Evolutionary conservation across 805 yeast species (phyloP), one percentile per base, ranked within the genome.

Genomic region (Suhomyces vadensis): DNA sequence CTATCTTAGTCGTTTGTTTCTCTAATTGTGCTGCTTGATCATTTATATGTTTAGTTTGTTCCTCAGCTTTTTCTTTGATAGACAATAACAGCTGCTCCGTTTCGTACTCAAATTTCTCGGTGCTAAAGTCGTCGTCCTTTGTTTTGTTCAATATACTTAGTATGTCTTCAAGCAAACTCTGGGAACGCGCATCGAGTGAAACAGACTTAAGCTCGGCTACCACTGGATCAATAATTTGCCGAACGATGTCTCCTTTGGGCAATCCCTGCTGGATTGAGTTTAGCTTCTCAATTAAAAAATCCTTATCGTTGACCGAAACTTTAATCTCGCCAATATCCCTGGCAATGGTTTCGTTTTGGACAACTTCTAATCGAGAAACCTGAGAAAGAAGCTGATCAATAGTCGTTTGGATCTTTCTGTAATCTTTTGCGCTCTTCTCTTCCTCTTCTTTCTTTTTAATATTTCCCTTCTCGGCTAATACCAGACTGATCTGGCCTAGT

Each of bases 141-240:
- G 33, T 20, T 13, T 38, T 38, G 13, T 24, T 23, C 31, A 43
- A 26, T 6, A 26, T 37, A 7, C 38, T 7, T 8, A 51, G 29
- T 14, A 57, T 51, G 14, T 41, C 46, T 37, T 55, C 54, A n/a
- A 57, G 40, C 19, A 52, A 44, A 11, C 17, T 26, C 5, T 36
- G 48, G 1, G 58, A 55, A 33, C 52, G 55, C 3, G 39, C 16
- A 43, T 62, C 63, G 17, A 61, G 47, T 19, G 59, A 53, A 2
- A 58, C 61, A 2, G 59, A 52, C 39, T 55, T 58, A 13, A 61
- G 49, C 37, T 62, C 67, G 2, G 54, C 52, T 8, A 61, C 47
- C 35, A 62, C 57, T 1, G 67, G 67, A 39, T 58, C 62, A 4
- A 60, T 42, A 3, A 62, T 57, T 42, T 54, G 57, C 22, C 44